Percentiles rank a stretch among this genome's conserved stretches.
phyloP scores from a whole-genome alignment of 2,329 filamentous ascomycete species.

The Diaporthe destruens region DNA sequence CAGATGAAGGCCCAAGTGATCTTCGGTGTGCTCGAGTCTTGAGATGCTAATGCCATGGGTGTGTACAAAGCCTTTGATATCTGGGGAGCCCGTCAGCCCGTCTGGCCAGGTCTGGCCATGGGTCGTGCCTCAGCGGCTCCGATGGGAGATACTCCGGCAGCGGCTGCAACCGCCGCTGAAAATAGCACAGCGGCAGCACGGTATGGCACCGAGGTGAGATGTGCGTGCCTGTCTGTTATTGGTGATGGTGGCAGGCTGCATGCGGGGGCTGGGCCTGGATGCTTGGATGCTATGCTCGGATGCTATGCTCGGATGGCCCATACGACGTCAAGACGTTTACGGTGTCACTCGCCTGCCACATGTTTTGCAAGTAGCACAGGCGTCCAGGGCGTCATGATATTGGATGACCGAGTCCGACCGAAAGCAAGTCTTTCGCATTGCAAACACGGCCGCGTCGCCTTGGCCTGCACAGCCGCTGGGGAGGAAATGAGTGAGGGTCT shows the following conservation, averaged over 20 bases:
- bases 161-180: conserved; percentile 28
- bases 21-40: conserved; percentile 25
- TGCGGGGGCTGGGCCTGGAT: conserved; percentile 14
- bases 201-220: not conserved
- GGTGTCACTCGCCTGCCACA: conserved; percentile 32
- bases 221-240: not conserved
- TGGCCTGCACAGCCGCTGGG: conserved; percentile 30
- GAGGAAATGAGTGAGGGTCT: conserved; percentile 14
- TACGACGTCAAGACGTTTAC: conserved; percentile 30
- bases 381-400: conserved; percentile 19
- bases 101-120: conserved; percentile 23
- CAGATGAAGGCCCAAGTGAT: conserved; percentile 20
- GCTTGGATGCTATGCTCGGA: not conserved
- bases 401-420: conserved; percentile 13
- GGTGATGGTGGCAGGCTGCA: not conserved
- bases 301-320: conserved; percentile 23
- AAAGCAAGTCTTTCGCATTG: not conserved
- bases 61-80: not conserved
- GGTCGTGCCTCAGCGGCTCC: not conserved
- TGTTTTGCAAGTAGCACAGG: conserved; percentile 34
- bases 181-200: conserved; percentile 13
- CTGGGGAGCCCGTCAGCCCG: too few species aligned
- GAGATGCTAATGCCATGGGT: conserved; percentile 16
- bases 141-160: conserved; percentile 22
- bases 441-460: conserved; percentile 16